Conservation (phyloP, 768 basidiomycete species). For the Rhodosporidiobolus sp. region DNA sequence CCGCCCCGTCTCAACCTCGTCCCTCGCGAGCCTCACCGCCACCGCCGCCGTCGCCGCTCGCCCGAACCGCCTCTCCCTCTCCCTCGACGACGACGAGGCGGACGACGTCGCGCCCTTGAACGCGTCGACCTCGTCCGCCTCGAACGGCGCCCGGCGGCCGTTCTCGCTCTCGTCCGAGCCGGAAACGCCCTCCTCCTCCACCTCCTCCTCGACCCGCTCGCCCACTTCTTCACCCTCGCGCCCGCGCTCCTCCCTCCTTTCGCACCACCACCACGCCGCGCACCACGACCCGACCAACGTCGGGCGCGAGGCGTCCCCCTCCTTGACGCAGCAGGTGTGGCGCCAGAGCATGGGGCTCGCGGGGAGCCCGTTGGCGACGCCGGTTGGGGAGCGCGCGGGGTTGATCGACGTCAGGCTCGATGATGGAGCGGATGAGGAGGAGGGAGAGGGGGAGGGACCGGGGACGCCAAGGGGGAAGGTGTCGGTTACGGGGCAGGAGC, state of each 20-base stretch:
- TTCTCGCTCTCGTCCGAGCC: conserved; percentile 30
- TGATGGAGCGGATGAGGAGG: not conserved
- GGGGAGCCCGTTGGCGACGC: not conserved
- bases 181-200: conserved; percentile 15
- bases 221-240: not conserved
- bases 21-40: not conserved
- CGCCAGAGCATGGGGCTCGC: conserved; percentile 19
- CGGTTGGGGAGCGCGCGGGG: not conserved
- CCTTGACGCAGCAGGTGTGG: conserved; percentile 30
- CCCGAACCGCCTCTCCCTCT: not conserved
- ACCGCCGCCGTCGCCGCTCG: not conserved
- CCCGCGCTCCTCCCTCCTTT: not conserved
- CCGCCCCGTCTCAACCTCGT: not conserved
- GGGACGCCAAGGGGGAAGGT: too few relatives aligned
- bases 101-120: not conserved
- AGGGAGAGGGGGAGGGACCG: not conserved
- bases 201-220: not conserved
- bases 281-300: conserved; percentile 4
- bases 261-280: not conserved
- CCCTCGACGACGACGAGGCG: not conserved
- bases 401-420: not conserved
- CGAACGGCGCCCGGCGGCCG: conserved; percentile 5
- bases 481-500: not conserved
- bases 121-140: not conserved
- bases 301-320: conserved; percentile 5